Evolutionary conservation across 805 yeast genomes (phyloP).

Genomic region (Metschnikowia santaceciliae): DNA sequence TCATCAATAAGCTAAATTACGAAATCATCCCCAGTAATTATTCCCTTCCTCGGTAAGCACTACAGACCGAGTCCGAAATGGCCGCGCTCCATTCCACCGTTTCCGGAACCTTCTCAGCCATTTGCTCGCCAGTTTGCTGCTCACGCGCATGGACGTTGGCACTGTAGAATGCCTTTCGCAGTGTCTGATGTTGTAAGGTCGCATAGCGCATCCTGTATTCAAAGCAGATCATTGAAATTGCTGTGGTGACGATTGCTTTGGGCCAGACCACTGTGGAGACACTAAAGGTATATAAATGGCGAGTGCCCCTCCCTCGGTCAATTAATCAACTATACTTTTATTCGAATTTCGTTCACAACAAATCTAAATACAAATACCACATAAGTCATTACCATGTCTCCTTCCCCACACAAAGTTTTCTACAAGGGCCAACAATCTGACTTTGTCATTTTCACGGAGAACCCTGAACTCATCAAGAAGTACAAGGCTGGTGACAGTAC

Average conservation of each 20-base stretch:
- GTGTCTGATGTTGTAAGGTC: conserved; percentile 3
- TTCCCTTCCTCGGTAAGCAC: background rate
- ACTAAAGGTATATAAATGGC: conserved; percentile 4
- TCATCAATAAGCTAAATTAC: too few species aligned
- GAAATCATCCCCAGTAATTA: too few species aligned
- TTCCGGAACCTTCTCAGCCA: background rate
- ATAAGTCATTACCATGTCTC: conserved; percentile 11
- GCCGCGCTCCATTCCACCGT: background rate
- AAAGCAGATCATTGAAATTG: background rate
- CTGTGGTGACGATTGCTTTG: conserved; percentile 6
- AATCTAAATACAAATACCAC: background rate
- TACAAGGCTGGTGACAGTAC: conserved; percentile 50
- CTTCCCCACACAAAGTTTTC: conserved; percentile 48
- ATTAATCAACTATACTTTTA: background rate
- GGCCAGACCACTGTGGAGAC: background rate
- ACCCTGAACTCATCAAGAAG: conserved; percentile 43
- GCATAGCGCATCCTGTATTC: conserved; percentile 4
- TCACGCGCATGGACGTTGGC: background rate
- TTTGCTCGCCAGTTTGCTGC: background rate
- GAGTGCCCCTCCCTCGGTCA: background rate
- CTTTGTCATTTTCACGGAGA: conserved; percentile 62
- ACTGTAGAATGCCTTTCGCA: background rate
- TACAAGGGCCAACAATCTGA: conserved; percentile 64
- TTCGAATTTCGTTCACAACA: background rate
- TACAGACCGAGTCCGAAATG: background rate